Percentiles rank a stretch among this genome's conserved stretches.
phyloP scores from a whole-genome alignment of 306 rosid species.

The Acacia confusa region DNA sequence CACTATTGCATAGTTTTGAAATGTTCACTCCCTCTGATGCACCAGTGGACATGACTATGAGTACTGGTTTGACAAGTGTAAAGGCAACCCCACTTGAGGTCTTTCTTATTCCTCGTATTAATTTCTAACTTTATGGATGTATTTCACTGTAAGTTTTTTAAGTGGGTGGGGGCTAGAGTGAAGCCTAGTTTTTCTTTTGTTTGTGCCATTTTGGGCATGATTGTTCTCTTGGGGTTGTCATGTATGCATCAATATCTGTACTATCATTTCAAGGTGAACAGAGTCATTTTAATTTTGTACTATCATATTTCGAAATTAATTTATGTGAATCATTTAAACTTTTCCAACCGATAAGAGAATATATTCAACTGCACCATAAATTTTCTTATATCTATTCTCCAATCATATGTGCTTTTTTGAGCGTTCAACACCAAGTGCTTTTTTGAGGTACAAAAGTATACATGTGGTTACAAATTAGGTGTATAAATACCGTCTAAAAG shows the following conservation, averaged over 20 bases:
- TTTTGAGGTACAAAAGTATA: too few species aligned
- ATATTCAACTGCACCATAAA: too few species aligned
- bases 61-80: conserved; percentile 24
- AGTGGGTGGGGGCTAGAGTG: background rate
- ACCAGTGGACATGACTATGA: conserved; percentile 35
- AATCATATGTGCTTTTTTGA: too few species aligned
- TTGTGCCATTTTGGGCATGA: background rate
- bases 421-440: too few species aligned
- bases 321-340: background rate
- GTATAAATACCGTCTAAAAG: too few species aligned
- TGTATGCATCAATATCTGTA: background rate
- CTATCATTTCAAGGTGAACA: too few species aligned
- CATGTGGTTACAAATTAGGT: too few species aligned
- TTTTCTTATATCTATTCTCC: too few species aligned
- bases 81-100: conserved; percentile 38
- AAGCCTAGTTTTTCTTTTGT: background rate
- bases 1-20: conserved; percentile 33
- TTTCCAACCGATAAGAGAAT: background rate
- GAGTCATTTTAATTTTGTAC: background rate
- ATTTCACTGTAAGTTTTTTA: background rate
- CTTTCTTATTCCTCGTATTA: conserved; percentile 22
- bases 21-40: conserved; percentile 3
- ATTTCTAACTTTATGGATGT: background rate
- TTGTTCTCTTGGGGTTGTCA: background rate
- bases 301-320: background rate